These are phyloP conservation scores for Holtermannia corniformis DNA, from an alignment of 768 basidiomycete species.

Conservation along the genomic window DNA sequence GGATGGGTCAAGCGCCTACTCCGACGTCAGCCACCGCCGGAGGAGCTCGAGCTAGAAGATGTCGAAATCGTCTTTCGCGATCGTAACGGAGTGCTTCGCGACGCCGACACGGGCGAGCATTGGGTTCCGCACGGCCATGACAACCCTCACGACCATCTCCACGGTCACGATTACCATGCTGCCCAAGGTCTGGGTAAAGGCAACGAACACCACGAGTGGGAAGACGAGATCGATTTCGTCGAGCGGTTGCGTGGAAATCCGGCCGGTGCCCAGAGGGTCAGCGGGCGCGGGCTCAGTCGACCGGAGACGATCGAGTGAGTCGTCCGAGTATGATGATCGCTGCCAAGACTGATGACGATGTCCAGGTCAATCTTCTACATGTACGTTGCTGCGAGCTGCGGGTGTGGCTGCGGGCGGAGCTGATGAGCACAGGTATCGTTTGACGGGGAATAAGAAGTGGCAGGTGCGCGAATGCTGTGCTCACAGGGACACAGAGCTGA, in stretches of 20 bases:
- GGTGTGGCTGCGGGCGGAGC: neutral
- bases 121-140: neutral
- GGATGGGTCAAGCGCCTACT: neutral
- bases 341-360: too few relatives aligned
- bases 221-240: constrained; percentile 9
- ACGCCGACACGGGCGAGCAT: neutral
- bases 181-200: neutral
- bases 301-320: constrained; percentile 45
- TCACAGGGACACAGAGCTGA: neutral
- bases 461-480: constrained; percentile 12
- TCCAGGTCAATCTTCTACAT: constrained; percentile 35
- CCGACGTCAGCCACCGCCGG: neutral
- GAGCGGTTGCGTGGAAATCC: constrained; percentile 21
- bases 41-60: neutral
- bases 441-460: constrained; percentile 45
- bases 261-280: constrained; percentile 27
- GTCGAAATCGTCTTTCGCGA: neutral
- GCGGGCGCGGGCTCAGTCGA: constrained; percentile 36
- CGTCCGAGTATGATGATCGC: constrained; percentile 28
- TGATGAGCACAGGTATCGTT: constrained; percentile 30
- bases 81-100: neutral
- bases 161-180: neutral
- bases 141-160: neutral
- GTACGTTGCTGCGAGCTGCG: too few relatives aligned
- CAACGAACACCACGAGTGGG: constrained; percentile 6